Evolutionary conservation across 2,329 filamentous ascomycete species (phyloP).

Genomic region (Phaeosphaeria sp.): DNA sequence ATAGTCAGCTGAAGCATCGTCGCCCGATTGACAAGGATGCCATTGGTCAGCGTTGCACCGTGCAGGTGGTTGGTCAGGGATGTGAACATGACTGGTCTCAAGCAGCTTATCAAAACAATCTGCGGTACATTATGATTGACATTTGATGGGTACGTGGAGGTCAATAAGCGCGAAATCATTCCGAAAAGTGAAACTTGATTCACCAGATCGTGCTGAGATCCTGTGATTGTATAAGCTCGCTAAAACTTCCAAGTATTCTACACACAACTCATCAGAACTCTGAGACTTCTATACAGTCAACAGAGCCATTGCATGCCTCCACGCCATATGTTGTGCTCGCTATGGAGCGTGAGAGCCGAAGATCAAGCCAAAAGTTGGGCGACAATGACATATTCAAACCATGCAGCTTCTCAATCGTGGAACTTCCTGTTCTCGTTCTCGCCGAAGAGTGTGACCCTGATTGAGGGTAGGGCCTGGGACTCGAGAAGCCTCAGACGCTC

Average conservation of each 20-base stretch:
- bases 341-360: background rate
- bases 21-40: conserved; percentile 1
- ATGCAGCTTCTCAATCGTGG: conserved; percentile 69
- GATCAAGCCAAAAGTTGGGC: background rate
- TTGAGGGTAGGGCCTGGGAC: conserved; percentile 80
- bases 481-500: conserved; percentile 86
- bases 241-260: background rate
- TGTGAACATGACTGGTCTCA: background rate
- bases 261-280: background rate
- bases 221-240: conserved; percentile 8
- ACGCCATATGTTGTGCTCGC: background rate
- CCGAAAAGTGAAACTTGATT: background rate
- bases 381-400: background rate
- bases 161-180: background rate
- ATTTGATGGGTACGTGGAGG: background rate
- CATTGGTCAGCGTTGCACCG: background rate
- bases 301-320: background rate
- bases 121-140: background rate
- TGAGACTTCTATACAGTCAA: background rate
- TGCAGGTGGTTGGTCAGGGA: background rate
- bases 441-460: conserved; percentile 88
- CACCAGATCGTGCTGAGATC: background rate
- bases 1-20: background rate
- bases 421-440: conserved; percentile 96
- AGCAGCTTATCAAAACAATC: too few relatives aligned